These are phyloP conservation scores for Metschnikowia henanensis DNA, from an alignment of 805 yeast species.

Conservation along the genomic window DNA sequence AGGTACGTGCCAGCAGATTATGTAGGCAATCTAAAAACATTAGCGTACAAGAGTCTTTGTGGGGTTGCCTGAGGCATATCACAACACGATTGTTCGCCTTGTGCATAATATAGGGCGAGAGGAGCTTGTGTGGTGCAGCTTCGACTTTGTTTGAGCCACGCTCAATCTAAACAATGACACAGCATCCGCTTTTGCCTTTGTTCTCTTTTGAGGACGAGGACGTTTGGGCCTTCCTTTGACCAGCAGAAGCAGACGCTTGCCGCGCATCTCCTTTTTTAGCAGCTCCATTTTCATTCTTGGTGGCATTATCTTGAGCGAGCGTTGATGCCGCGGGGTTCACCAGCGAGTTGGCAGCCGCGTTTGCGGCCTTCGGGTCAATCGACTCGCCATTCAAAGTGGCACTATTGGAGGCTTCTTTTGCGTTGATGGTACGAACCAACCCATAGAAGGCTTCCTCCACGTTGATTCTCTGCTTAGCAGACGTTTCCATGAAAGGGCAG, in stretches of 20 bases:
- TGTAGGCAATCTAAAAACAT: slow-evolving; percentile 5
- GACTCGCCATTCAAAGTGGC: slow-evolving; percentile 8
- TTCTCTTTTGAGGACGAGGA: background rate
- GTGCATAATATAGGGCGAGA: too few relatives aligned
- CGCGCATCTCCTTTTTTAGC: background rate
- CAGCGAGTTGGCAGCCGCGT: slow-evolving; percentile 1
- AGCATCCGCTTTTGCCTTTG: slow-evolving; percentile 19
- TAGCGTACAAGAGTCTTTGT: too few relatives aligned
- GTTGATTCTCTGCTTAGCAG: slow-evolving; percentile 88
- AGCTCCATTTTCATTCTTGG: slow-evolving; percentile 1
- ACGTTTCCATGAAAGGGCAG: slow-evolving; percentile 83
- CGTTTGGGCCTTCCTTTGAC: slow-evolving; percentile 13
- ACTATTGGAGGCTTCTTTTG: slow-evolving; percentile 8
- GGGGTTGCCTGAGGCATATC: too few relatives aligned
- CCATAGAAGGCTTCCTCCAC: slow-evolving; percentile 84
- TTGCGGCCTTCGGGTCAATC: slow-evolving; percentile 3
- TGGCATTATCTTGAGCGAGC: slow-evolving; percentile 1
- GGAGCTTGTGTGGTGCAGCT: too few relatives aligned
- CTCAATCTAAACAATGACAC: slow-evolving; percentile 20
- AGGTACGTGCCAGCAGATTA: slow-evolving; percentile 6
- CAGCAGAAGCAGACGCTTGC: slow-evolving; percentile 8
- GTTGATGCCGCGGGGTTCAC: slow-evolving; percentile 3
- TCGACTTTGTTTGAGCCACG: too few relatives aligned
- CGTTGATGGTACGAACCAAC: slow-evolving; percentile 56
- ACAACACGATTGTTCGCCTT: too few relatives aligned